Evolutionary conservation across 805 yeast genomes (phyloP), one percentile per base, ranked within the genome.

Genomic region (Wickerhamomyces chaumierensis): DNA sequence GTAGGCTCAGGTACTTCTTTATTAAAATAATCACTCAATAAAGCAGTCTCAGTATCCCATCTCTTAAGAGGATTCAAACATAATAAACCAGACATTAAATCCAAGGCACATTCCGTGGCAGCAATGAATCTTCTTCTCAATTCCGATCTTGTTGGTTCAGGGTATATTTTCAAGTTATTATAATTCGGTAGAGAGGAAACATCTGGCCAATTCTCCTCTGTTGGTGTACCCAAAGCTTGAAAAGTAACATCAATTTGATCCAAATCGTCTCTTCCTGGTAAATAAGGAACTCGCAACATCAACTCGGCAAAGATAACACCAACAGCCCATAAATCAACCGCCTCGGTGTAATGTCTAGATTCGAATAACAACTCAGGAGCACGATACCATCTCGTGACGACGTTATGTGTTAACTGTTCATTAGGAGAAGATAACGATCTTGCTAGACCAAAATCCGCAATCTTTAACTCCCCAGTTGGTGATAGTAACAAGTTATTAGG

Each of bases 391-490:
- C 97, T 64, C 3, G 99, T 92, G 2, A 92, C 98, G 4, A 92
- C 99, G 45, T 88, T 90, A 2, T 95, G 83, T 0, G 97, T 84
- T 57, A 92, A 64, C 34, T 69, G 73, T 46, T 82, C 92, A 42
- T 76, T 74, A 0, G 88, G 84, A 18, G 79, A 69, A 0, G 94
- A 90, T 41, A 85, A 64, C 2, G 88, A 73, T 45, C 98, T 65
- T 0, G 97, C 97, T 34, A 90, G 66, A 48, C 98, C 98, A 65
- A 92, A 92, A 84, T 92, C 99, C 3, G 98, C 98, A 44, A 92
- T 71, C 57, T 92, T 92, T 43, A 92, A 66, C 45, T 81, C 78
- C 1, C 99, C 98, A 42, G 73, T 74, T 0, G 95, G 92, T 0
- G 95, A 81, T 29, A 92, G 63, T 39, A 92, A 65, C 62, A 92